phyloP scores from a whole-genome alignment of 164 flowering plant genomes.

The Dillenia turbinata region DNA sequence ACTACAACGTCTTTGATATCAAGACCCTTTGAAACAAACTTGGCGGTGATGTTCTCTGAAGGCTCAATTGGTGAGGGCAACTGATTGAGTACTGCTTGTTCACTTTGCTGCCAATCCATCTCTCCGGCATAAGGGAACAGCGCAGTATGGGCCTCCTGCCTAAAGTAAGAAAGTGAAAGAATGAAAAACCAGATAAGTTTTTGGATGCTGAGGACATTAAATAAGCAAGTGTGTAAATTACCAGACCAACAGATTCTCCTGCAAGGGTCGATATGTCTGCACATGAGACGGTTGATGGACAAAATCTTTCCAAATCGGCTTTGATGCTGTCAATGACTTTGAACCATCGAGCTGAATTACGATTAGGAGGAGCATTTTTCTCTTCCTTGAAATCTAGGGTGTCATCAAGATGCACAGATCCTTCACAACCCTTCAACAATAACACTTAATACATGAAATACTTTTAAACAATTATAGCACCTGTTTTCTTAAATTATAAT shows the following conservation, averaged over 20 bases:
- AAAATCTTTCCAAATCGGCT: slow-evolving; percentile 43
- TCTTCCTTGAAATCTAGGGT: slow-evolving; percentile 44
- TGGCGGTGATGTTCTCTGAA: slow-evolving; percentile 46
- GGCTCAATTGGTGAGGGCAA: slow-evolving; percentile 66
- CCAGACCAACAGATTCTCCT: slow-evolving; percentile 50
- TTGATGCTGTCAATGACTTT: slow-evolving; percentile 62
- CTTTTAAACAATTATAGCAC: too few relatives aligned
- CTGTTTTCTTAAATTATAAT: too few relatives aligned
- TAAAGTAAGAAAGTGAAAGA: slow-evolving; percentile 9
- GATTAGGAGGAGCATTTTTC: slow-evolving; percentile 46
- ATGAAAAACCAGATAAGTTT: neutral
- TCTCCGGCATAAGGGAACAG: slow-evolving; percentile 47
- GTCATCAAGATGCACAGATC: slow-evolving; percentile 62
- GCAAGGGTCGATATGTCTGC: slow-evolving; percentile 60
- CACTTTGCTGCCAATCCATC: slow-evolving; percentile 57
- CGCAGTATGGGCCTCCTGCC: slow-evolving; percentile 71
- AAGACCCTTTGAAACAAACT: slow-evolving; percentile 69
- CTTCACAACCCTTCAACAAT: slow-evolving; percentile 65
- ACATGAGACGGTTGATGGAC: slow-evolving; percentile 62
- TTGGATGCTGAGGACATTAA: neutral
- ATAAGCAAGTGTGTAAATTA: slow-evolving; percentile 11
- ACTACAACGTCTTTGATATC: slow-evolving; percentile 59
- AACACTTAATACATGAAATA: neutral
- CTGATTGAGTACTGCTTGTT: slow-evolving; percentile 41
- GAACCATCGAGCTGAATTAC: slow-evolving; percentile 43